phyloP scores from a whole-genome alignment of 805 yeast genomes.

The Myxozyma udenii region DNA sequence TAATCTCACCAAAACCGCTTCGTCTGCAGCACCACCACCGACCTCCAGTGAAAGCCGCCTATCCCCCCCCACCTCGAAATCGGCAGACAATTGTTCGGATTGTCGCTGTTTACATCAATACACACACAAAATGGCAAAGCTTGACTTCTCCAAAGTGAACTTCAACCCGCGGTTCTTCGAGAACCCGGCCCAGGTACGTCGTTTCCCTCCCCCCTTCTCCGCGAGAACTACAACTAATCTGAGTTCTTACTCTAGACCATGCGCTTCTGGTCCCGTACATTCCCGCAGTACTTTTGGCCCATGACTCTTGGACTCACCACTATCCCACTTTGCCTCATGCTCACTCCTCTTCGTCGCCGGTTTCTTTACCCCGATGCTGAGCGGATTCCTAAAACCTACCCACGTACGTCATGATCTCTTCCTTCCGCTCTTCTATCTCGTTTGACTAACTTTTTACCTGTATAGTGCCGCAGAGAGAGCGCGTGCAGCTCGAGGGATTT shows the following conservation, averaged over 20 bases:
- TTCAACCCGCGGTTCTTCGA: constrained; percentile 8
- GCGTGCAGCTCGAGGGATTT: constrained; percentile 10
- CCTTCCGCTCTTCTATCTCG: not conserved
- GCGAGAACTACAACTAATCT: not conserved
- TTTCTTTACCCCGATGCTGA: constrained; percentile 56
- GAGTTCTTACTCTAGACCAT: constrained; percentile 41
- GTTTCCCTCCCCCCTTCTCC: not conserved
- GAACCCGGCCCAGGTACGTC: constrained; percentile 18
- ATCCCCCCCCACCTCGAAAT: too few relatives aligned
- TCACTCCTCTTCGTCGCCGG: constrained; percentile 33
- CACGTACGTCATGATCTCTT: constrained; percentile 34
- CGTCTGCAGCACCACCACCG: too few relatives aligned
- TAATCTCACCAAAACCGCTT: too few relatives aligned
- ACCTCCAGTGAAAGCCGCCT: too few relatives aligned
- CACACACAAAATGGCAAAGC: not conserved
- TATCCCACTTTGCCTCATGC: constrained; percentile 29
- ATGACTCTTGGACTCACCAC: constrained; percentile 52
- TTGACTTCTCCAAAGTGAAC: not conserved
- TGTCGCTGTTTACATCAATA: too few relatives aligned
- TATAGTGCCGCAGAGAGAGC: constrained; percentile 15
- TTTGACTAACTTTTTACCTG: not conserved
- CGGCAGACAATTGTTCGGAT: too few relatives aligned
- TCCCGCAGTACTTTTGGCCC: constrained; percentile 66
- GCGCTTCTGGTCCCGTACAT: constrained; percentile 67
- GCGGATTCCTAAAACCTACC: constrained; percentile 52